Base-by-base conservation (phyloP, 108 stramenopile species). In the Schizochytrium sp. region DNA sequence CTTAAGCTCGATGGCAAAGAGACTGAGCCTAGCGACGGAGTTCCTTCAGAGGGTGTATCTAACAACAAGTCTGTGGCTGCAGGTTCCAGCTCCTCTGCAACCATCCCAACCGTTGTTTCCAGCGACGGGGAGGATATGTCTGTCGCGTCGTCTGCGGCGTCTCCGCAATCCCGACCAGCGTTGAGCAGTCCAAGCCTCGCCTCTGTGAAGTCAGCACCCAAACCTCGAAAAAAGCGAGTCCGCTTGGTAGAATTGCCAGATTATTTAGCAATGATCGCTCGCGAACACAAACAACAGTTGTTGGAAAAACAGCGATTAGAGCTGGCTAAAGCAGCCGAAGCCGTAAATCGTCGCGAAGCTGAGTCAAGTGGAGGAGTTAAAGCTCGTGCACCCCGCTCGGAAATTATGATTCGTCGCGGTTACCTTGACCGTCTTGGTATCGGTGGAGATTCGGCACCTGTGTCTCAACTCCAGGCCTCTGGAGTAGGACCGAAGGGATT, bases 211-310 rank as follows among this genome's bases (percentile, higher is more conserved):
- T 5, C 50, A 7, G 47, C 76, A 13, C 5, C 76, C 45, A 83
- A 55, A 38, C 28, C 76, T 17, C 45, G 53, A 5, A 83, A 83
- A 55, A 83, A 83, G 76, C 12, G 45, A 5, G 76, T 83, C 10
- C 76, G 76, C 28, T 7, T 83, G 15, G 76, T 83, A 5, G 76
- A 83, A 28, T 40, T 83, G 7, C 76, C 76, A 5, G 76, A 83
- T 55, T 83, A 55, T 83, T 53, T 83, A 55, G 76, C 76, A 2
- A 83, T 83, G 76, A 55, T 83, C 28, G 76, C 76, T 5, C 47
- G 76, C 12, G 76, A 83, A 53, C 76, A 83, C 53, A 49, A 83
- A 55, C 76, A 55, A 53, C 76, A 83, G 76, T 53, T 83, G 10
- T 40, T 83, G 47, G 76, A 83, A 42, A 83, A 83, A 53, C 76